phyloP scores from a whole-genome alignment of 352 stramenopile species.

The Phytophthora citricola region DNA sequence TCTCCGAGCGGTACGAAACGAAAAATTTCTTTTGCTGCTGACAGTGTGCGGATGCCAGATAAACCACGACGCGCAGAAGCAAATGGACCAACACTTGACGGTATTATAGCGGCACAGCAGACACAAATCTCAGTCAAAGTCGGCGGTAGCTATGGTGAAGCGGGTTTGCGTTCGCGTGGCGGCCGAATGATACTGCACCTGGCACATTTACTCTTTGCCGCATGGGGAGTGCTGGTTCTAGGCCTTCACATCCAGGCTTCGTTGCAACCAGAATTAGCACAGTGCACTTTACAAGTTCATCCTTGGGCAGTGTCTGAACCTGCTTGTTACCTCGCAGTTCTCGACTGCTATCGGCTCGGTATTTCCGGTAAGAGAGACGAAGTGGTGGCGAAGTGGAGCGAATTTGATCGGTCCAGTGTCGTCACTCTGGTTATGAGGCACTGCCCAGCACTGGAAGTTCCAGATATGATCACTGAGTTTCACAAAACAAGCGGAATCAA shows the following conservation, averaged over 20 bases:
- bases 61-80: no score
- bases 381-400: constrained; percentile 19
- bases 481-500: constrained; percentile 24
- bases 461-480: constrained; percentile 23
- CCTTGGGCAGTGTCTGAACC: constrained; percentile 36
- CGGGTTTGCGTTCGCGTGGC: not conserved
- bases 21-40: no score
- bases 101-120: not conserved
- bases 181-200: not conserved
- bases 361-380: constrained; percentile 29
- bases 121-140: constrained; percentile 3
- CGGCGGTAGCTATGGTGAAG: not conserved
- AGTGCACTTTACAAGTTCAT: constrained; percentile 33
- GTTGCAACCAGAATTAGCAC: constrained; percentile 9
- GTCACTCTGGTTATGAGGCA: constrained; percentile 44
- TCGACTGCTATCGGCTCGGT: constrained; percentile 36
- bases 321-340: constrained; percentile 39
- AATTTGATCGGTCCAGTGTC: constrained; percentile 25
- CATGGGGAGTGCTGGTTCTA: constrained; percentile 7
- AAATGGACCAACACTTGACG: no score
- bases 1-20: no score
- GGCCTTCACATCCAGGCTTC: constrained; percentile 29
- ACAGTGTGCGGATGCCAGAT: no score
- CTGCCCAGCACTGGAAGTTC: constrained; percentile 37
- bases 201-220: constrained; percentile 1